Percentiles rank a stretch among this genome's conserved stretches.
phyloP scores from a whole-genome alignment of 129 eudicot species.

The Chrysanthemum seticuspe region DNA sequence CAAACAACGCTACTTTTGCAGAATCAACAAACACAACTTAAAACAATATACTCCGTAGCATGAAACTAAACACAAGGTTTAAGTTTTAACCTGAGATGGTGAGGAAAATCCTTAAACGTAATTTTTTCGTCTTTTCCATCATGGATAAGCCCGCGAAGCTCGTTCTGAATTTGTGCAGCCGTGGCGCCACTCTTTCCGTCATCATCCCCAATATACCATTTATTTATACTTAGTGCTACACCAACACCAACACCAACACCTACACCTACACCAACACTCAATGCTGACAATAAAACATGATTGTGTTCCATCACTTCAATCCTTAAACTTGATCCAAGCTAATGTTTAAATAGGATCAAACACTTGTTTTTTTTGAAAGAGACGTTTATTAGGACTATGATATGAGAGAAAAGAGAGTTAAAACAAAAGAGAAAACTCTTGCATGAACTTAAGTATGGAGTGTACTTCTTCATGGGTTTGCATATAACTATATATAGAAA shows the following conservation, averaged over 20 bases:
- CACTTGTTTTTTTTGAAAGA: too few relatives aligned
- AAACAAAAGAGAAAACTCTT: too few relatives aligned
- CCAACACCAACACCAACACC: constrained; percentile 96
- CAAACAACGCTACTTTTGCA: too few relatives aligned
- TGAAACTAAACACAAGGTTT: not conserved
- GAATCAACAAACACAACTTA: not conserved
- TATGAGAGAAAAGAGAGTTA: too few relatives aligned
- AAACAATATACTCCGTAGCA: not conserved
- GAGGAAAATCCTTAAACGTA: constrained; percentile 82
- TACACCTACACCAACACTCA: constrained; percentile 85
- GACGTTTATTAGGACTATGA: too few relatives aligned
- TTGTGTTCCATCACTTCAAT: constrained; percentile 71
- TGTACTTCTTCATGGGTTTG: too few relatives aligned
- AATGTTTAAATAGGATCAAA: too few relatives aligned
- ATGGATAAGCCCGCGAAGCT: constrained; percentile 55
- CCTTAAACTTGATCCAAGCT: constrained; percentile 12
- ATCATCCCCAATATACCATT: constrained; percentile 53
- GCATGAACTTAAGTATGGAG: too few relatives aligned
- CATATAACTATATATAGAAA: too few relatives aligned
- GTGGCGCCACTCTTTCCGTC: constrained; percentile 39
- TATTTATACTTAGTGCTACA: constrained; percentile 33
- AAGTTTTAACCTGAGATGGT: constrained; percentile 61
- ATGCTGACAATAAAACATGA: constrained; percentile 77
- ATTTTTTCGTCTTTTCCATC: constrained; percentile 60
- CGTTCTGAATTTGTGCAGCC: constrained; percentile 60